Evolutionary conservation across 2,329 filamentous ascomycete species (phyloP).

Genomic region (Monosporascus cannonballus): DNA sequence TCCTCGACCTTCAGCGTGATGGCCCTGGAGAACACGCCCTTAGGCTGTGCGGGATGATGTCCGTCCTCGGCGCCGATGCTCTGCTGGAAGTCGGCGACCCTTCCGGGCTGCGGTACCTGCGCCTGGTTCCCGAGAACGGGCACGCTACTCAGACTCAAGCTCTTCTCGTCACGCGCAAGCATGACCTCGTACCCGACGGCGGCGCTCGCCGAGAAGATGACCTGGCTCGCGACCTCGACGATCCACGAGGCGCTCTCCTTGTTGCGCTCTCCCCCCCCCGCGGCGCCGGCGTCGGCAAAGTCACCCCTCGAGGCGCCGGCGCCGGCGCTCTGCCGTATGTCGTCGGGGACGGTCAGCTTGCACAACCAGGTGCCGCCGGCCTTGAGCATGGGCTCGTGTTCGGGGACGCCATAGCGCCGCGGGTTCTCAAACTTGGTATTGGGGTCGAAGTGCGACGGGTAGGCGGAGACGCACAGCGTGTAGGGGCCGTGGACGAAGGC

Average conservation of each 20-base stretch:
- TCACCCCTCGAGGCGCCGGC: constrained; percentile 38
- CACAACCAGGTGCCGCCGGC: constrained; percentile 84
- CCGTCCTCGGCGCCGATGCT: constrained; percentile 50
- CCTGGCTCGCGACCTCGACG: constrained; percentile 85
- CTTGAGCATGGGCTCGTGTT: constrained; percentile 95
- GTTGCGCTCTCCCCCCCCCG: constrained; percentile 47
- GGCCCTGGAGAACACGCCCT: constrained; percentile 79
- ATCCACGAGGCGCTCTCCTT: constrained; percentile 61
- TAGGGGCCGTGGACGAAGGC: constrained; percentile 97
- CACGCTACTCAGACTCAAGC: constrained; percentile 57
- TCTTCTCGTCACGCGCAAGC: constrained; percentile 79
- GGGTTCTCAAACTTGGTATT: constrained; percentile 69
- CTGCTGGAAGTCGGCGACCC: constrained; percentile 70
- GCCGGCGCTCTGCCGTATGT: constrained; percentile 60
- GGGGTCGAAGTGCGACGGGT: constrained; percentile 76
- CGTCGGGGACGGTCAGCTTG: constrained; percentile 71
- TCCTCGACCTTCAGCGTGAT: constrained; percentile 77
- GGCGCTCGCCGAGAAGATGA: constrained; percentile 86
- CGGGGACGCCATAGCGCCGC: constrained; percentile 68
- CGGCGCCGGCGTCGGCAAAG: constrained; percentile 39
- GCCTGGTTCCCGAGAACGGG: constrained; percentile 39
- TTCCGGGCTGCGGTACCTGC: constrained; percentile 58
- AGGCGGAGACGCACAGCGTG: constrained; percentile 79
- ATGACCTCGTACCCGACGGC: constrained; percentile 84
- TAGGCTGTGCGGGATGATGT: constrained; percentile 56